Percentiles rank a stretch among this genome's conserved stretches.
Evolutionary conservation across 257 asterid genomes (phyloP).

Genomic region (Galeopsis tetrahit): DNA sequence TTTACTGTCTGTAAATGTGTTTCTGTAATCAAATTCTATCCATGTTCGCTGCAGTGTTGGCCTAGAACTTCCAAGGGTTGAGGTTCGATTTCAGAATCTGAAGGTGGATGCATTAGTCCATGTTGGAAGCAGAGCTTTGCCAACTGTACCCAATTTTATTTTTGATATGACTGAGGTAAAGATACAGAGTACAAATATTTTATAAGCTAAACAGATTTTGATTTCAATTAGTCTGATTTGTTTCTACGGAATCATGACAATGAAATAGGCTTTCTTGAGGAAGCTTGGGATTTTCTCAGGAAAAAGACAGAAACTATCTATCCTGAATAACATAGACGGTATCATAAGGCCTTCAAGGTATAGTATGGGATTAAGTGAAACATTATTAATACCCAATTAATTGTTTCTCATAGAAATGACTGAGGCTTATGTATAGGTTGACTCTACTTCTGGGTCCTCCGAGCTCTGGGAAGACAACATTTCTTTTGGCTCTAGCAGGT

Average conservation of each 20-base stretch:
- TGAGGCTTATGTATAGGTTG: conserved; percentile 46
- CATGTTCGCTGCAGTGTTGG: conserved; percentile 48
- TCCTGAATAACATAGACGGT: conserved; percentile 64
- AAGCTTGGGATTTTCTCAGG: conserved; percentile 59
- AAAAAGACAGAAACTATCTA: conserved; percentile 51
- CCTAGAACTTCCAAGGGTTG: conserved; percentile 68
- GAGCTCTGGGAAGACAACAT: conserved; percentile 85
- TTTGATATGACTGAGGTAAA: conserved; percentile 75
- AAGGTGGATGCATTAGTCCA: conserved; percentile 69
- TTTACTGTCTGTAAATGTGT: neutral
- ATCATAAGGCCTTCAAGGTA: conserved; percentile 71
- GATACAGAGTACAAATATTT: conserved; percentile 5
- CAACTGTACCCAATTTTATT: conserved; percentile 73
- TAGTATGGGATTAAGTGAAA: conserved; percentile 17
- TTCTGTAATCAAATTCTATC: conserved; percentile 21
- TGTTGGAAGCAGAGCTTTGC: conserved; percentile 76
- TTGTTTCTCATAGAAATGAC: conserved; percentile 27
- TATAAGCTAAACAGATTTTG: conserved; percentile 16
- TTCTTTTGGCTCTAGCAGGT: conserved; percentile 84
- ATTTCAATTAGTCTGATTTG: conserved; percentile 32
- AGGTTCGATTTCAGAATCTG: conserved; percentile 67
- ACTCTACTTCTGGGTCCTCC: conserved; percentile 89
- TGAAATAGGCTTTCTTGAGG: conserved; percentile 58
- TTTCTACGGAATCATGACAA: conserved; percentile 25
- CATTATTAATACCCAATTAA: neutral